Evolutionary conservation across 169 alveolate species (phyloP).

Genomic region (Eimeria necatrix): DNA sequence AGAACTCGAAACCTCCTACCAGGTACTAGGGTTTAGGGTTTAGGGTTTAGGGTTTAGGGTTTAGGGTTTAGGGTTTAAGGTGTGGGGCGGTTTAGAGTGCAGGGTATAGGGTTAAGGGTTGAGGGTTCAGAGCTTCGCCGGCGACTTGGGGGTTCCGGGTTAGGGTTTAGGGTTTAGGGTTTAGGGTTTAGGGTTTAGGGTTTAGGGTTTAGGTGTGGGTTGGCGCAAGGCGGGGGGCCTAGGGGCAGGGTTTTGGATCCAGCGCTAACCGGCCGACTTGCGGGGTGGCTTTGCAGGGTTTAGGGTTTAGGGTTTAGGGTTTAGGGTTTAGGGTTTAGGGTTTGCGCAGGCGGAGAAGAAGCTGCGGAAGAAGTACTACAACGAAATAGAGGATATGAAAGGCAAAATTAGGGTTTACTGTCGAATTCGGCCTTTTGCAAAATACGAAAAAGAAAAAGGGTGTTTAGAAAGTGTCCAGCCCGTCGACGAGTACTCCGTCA

Average conservation of each 20-base stretch:
- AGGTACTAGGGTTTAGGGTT: too few relatives aligned
- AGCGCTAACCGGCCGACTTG: background rate
- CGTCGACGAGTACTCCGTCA: conserved; percentile 80
- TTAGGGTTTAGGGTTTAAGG: too few relatives aligned
- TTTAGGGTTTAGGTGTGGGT: too few relatives aligned
- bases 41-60: background rate
- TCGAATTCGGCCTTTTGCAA: conserved; percentile 91
- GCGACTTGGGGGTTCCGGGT: too few relatives aligned
- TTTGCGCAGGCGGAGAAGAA: conserved; percentile 71
- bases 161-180: too few relatives aligned
- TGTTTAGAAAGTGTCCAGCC: conserved; percentile 84
- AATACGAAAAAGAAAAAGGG: conserved; percentile 82
- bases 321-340: background rate
- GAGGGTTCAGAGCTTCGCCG: too few relatives aligned
- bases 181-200: too few relatives aligned
- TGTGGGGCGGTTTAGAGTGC: too few relatives aligned
- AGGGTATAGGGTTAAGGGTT: too few relatives aligned
- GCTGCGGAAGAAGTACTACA: conserved; percentile 81
- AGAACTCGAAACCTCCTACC: conserved; percentile 65
- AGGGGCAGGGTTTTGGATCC: background rate
- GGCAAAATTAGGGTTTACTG: conserved; percentile 93
- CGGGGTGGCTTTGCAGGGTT: background rate
- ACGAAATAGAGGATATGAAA: conserved; percentile 90
- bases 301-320: background rate
- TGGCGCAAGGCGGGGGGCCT: too few relatives aligned